Base-by-base conservation (phyloP, 495 filamentous ascomycete genomes). In the Aspergillus egyptiacus region DNA sequence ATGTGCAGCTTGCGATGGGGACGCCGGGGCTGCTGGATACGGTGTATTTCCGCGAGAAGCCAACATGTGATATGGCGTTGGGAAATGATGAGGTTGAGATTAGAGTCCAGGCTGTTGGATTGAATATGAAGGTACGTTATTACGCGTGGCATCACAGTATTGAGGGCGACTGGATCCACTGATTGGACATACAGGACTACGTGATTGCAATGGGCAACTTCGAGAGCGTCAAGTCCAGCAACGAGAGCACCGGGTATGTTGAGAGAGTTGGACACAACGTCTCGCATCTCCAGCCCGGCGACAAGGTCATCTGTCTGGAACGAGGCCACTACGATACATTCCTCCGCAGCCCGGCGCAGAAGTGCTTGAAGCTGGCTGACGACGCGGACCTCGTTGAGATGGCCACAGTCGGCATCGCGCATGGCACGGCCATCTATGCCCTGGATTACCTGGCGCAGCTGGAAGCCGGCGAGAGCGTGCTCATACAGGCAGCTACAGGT, bases 261-360 rank as follows among this genome's bases (percentile, higher is more conserved):
- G 59, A 59, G 0, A 59, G 67, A 3, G 50, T 73, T 22, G 72
- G 72, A 0, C 42, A 53, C 5, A 35, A 55, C 2, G 73, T 73
- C 9, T 53, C 48, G 6, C 24, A 59, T n/a, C 5, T 73, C 13
- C 34, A 54, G 2, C 48, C 65, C 2, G 73, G 75, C 0, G 62
- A 65, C 50, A 55, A 63, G 9, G 71, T 74, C 4, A 33, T 57
- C 19, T 33, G 43, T 4, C 0, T 62, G 33, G 3, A 24, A 10
- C 5, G 46, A 30, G 30, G 17, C 9, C 11, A 19, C n/a, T 38
- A 14, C 9, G 17, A 23, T 8, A 35, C 35, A 17, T 22, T 22
- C 8, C 19, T 19, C 18, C n/a, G 6, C 13, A 25, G 24, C 32
- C 34, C 19, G 5, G 8, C 38, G n/a, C 6, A 20, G 17, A 28